Base-by-base conservation (phyloP, 108 stramenopile genomes). In the Tribonema minus region DNA sequence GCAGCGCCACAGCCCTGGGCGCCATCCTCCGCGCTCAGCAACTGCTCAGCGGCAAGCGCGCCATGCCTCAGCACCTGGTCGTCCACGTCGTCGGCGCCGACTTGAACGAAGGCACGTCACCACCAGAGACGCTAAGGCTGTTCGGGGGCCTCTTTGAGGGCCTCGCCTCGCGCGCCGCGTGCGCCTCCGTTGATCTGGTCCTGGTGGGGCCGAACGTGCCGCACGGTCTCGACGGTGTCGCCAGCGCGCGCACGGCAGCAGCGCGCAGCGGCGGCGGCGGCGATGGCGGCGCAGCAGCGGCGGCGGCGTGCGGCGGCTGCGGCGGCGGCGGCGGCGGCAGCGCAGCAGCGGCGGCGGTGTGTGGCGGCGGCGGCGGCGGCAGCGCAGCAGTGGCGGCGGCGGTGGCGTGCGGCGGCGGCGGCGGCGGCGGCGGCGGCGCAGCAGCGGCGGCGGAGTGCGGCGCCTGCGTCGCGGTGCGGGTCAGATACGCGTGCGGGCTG, bases 11-110 rank as follows among this genome's bases (percentile, higher is more conserved):
- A 15, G 9, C 20, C 9, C 20, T 54, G 20, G 46, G 15, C 9
- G 46, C 46, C 9, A 15, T 54, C 9, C 15, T 15, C 20, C 9
- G 46, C 9, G 46, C 46, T 15, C 46, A 54, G 46, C 20, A 9
- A 54, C 20, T 54, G 20, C 20, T 54, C 46, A 54, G 20, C 46
- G 20, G 46, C 46, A 54, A 54, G 15, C 9, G 20, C 46, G 20
- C 15, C 46, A 54, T 9, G 9, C 15, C 9, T 54, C 46, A 54
- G 46, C 20, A 54, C 9, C 60, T 79, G 28, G 59, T 58, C 2
- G 37, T 79, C 34, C 68, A 79, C 37, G n/a, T 79, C 30, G 40
- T 79, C 7, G 77, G 77, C n/a, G 77, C 77, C 40, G 77, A 79
- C 58, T 25, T 3, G 46, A 79, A 68, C 5, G 77, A 79, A 37